These are phyloP conservation scores for Hydrangea macrophylla DNA, from an alignment of 148 eudicot species.

Conservation along the genomic window DNA sequence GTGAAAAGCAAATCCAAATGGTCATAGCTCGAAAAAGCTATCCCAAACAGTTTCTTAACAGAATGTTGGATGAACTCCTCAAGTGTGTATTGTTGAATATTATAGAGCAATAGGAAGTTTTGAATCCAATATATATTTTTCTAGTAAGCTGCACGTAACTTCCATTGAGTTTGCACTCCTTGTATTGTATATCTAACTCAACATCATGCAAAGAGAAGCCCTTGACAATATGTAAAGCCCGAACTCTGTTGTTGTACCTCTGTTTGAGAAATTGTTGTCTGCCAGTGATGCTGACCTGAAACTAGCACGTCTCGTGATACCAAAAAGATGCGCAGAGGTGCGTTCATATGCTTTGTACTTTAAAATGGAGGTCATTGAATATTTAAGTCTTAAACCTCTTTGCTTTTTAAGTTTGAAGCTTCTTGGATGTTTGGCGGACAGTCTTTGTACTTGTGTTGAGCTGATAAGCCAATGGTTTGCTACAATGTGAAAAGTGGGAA, in stretches of 20 bases:
- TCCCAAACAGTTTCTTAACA: too few species aligned
- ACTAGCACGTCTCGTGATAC: conserved; percentile 30
- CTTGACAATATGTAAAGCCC: conserved; percentile 32
- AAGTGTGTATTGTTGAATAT: neutral
- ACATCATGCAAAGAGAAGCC: neutral
- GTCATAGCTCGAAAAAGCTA: too few species aligned
- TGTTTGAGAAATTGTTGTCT: conserved; percentile 41
- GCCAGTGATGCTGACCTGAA: conserved; percentile 32
- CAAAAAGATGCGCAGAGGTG: conserved; percentile 39
- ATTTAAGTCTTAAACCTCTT: neutral
- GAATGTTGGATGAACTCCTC: too few species aligned
- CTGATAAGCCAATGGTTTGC: neutral
- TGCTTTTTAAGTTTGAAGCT: neutral
- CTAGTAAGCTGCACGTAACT: neutral
- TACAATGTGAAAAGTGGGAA: neutral
- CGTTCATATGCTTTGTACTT: conserved; percentile 1
- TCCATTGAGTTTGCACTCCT: neutral
- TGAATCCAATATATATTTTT: neutral
- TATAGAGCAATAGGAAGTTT: neutral
- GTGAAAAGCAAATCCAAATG: too few species aligned
- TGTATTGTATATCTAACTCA: neutral
- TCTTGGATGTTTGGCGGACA: neutral
- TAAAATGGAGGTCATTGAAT: neutral
- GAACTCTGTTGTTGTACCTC: conserved; percentile 21
- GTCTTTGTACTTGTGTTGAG: neutral